Evolutionary conservation across 495 filamentous ascomycete genomes (phyloP), one percentile per base, ranked within the genome.

Genomic region (Talaromyces proteolyticus): DNA sequence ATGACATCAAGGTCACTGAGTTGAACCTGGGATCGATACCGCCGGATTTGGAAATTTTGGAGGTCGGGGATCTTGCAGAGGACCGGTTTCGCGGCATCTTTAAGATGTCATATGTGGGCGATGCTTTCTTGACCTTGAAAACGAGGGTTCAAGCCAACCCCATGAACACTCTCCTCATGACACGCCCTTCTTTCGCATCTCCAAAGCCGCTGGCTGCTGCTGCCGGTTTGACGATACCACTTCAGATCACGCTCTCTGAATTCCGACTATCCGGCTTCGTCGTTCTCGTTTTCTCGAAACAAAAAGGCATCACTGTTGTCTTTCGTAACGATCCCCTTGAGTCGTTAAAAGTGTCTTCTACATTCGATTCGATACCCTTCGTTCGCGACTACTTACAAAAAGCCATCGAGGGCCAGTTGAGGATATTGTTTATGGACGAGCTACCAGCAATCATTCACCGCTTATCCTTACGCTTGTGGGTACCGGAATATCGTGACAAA

Each of bases 311-410:
- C 42, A 98, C 93, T 0, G 74, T 98, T 29, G 93, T 98, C 4
- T 98, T 98, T 57, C 86, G 93, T 55, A 97, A 98, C 76, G 93
- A 98, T 66, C 93, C 93, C 2, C 81, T 98, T 47, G 93, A 98
- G 59, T 96, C 91, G 12, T 82, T 98, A 54, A 97, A 96, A 72
- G 93, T 98, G 53, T 96, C 93, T 2, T 95, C 90, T 50, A 98
- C 93, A 21, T 98, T 97, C 64, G 93, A 98, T 70, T 95, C 93
- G 10, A 98, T 98, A 57, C 92, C 92, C 8, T 98, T 97, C 57
- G 92, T 98, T 48, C 84, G 92, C 49, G 92, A 97, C 61, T 98
- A 96, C 66, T 74, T 98, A 42, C 93, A 98, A 60, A 90, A 87
- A 59, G 94, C 92, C 50, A 98, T 98, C 58, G 93, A 98, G 68